Evolutionary conservation across 108 stramenopile genomes (phyloP).

Genomic region (Cyclostephanos tholiformis): DNA sequence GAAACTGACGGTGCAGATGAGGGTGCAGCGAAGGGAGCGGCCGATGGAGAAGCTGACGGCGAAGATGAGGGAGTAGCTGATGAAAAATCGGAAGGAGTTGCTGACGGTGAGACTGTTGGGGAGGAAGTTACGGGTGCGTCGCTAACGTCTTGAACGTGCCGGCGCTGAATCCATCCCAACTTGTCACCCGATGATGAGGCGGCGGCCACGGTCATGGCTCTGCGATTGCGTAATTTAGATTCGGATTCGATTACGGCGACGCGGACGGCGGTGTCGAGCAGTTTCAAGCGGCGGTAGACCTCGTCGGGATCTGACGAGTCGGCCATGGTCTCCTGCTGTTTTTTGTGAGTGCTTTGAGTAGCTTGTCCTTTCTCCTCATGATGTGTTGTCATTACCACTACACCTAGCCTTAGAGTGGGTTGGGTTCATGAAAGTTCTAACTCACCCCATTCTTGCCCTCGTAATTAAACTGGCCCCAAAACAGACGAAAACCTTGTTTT

Average conservation of each 20-base stretch:
- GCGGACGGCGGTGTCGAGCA: background rate
- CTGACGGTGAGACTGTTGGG: too few relatives aligned
- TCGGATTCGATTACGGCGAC: background rate
- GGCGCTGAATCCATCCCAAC: background rate
- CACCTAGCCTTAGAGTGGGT: too few relatives aligned
- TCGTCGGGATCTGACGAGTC: background rate
- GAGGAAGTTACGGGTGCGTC: background rate
- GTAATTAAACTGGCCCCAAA: too few relatives aligned
- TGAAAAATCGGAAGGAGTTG: too few relatives aligned
- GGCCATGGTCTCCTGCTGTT: background rate
- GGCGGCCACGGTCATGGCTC: background rate
- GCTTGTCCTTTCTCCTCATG: too few relatives aligned
- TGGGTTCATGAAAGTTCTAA: too few relatives aligned
- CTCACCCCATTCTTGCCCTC: too few relatives aligned
- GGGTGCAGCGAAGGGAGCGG: background rate
- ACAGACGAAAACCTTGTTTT: too few relatives aligned
- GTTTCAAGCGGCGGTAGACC: background rate
- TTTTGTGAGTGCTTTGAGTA: too few relatives aligned
- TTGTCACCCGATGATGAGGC: background rate
- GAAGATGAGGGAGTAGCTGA: too few relatives aligned
- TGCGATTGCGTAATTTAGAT: background rate
- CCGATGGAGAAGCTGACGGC: background rate
- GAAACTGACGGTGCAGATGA: background rate
- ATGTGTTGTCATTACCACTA: too few relatives aligned
- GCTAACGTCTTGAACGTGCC: background rate